Conservation (phyloP, 495 filamentous ascomycete genomes). For the Letharia lupina region DNA sequence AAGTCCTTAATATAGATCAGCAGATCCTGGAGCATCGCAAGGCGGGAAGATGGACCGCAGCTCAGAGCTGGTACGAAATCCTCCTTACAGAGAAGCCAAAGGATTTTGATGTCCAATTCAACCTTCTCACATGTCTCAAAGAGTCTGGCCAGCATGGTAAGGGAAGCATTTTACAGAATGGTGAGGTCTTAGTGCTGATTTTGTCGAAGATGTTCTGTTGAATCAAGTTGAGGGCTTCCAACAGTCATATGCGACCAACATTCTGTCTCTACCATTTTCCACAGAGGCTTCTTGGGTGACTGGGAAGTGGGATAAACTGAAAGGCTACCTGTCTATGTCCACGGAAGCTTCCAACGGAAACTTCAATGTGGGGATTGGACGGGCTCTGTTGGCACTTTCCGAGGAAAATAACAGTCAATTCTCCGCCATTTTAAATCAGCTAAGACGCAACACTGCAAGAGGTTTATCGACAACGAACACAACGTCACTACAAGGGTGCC, state of each 20-base stretch:
- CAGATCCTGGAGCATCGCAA: constrained; percentile 88
- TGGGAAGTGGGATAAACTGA: constrained; percentile 65
- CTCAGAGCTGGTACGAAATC: constrained; percentile 95
- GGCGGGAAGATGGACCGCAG: constrained; percentile 93
- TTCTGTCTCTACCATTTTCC: constrained; percentile 64
- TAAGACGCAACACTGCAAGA: constrained; percentile 62
- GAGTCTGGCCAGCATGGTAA: constrained; percentile 86
- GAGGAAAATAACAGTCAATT: constrained; percentile 48
- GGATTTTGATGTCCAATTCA: constrained; percentile 66
- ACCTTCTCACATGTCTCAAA: constrained; percentile 80
- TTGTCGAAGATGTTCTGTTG: constrained; percentile 59
- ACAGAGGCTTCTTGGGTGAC: constrained; percentile 89
- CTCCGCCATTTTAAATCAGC: constrained; percentile 45
- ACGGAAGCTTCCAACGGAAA: constrained; percentile 50
- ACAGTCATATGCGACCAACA: constrained; percentile 41
- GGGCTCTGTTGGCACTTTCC: constrained; percentile 58
- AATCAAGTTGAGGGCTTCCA: constrained; percentile 75
- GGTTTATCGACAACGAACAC: constrained; percentile 67
- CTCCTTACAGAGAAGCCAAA: constrained; percentile 69
- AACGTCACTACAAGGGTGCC: constrained; percentile 68
- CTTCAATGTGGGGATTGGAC: constrained; percentile 76
- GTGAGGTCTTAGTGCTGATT: constrained; percentile 10
- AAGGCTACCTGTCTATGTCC: constrained; percentile 55
- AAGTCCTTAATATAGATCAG: constrained; percentile 76
- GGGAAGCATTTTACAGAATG: constrained; percentile 9